phyloP scores from a whole-genome alignment of 139 green algal species.

The Micractinium sp. region DNA sequence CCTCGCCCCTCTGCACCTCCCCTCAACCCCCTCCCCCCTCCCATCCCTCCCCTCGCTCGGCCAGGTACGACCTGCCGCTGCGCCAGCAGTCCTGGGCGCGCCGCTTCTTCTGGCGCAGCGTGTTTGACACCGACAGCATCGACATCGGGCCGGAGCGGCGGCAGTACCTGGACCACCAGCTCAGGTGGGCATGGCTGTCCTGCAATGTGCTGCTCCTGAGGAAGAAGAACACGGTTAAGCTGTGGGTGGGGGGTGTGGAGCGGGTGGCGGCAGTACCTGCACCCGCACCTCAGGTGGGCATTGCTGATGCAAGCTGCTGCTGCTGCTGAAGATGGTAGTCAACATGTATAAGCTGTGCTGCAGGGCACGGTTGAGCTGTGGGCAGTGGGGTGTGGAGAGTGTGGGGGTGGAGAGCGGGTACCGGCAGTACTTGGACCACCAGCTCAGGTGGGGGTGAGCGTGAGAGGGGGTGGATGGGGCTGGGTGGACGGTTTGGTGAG shows the following conservation, averaged over 20 bases:
- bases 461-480: no score
- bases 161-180: constrained; percentile 91
- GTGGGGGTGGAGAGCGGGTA: no score
- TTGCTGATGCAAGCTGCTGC: no score
- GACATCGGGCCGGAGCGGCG: constrained; percentile 95
- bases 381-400: no score
- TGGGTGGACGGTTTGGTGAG: no score
- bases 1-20: neutral
- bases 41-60: neutral
- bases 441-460: constrained; percentile 14
- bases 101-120: constrained; percentile 94
- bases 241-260: neutral
- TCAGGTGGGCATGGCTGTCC: constrained; percentile 88
- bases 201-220: constrained; percentile 73
- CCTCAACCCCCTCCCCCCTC: no score
- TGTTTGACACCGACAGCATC: constrained; percentile 96
- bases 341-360: no score
- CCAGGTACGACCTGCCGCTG: constrained; percentile 89
- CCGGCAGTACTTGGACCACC: constrained; percentile 93
- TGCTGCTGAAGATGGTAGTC: no score
- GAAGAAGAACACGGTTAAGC: neutral
- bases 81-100: constrained; percentile 88
- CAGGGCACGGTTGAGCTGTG: no score
- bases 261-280: no score
- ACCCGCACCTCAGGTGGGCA: no score